Evolutionary conservation across 345 rosid species (phyloP), one percentile per base, ranked within the genome.

Genomic region (Fremontodendron californicum): DNA sequence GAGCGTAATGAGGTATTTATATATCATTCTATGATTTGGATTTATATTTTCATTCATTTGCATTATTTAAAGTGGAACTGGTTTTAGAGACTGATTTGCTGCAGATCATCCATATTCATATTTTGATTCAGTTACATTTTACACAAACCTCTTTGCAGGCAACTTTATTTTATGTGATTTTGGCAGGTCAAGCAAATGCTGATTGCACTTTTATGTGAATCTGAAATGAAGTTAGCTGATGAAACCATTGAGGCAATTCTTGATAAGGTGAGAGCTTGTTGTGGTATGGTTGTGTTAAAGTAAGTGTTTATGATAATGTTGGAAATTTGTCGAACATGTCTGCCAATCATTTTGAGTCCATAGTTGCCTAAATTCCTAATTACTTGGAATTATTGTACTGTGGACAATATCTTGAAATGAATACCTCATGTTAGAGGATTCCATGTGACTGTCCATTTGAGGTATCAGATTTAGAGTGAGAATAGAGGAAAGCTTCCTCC

Each of bases 151-250:
- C 78, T 31, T 31, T 82, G 79, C 71, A 37, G 79, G 76, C 72
- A 75, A 64, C 78, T 75, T 84, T 77, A 75, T 80, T 25, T 27
- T 81, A 57, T 79, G 67, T 84, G 40, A 76, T 82, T 82, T 83
- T 81, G 84, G 80, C 93, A 95, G 98, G 98, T 96, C 21, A 96
- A 94, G 84, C 97, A 94, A 84, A 96, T 96, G 99, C 71, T 96
- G 82, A 92, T 96, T 84, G 99, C 97, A 21, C 97, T 96, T 77
- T 91, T 96, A 43, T 87, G 97, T 51, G 98, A 96, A 86, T 94
- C 99, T 31, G 96, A 92, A 85, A 90, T 96, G 96, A 94, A 92
- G 85, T 72, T 96, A 87, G 93, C 97, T 39, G 99, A 96, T 83
- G 99, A 96, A 81, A 94, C 98, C 45, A 89, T 96, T 74, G 98